phyloP scores from a whole-genome alignment of 768 basidiomycete genomes.

The Suillus subalutaceus region DNA sequence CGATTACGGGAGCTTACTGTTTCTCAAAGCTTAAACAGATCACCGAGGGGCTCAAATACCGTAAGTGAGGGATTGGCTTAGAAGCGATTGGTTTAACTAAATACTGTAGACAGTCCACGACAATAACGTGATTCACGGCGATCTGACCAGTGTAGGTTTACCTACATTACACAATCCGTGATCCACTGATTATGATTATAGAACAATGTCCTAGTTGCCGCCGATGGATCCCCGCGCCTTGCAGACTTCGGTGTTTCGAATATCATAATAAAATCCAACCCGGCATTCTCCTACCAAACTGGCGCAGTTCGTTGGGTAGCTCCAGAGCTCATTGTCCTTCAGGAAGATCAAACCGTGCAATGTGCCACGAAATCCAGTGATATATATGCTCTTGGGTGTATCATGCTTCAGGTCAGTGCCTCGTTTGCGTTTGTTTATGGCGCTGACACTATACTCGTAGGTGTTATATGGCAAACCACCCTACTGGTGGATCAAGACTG shows the following conservation, averaged over 20 bases:
- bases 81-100: background rate
- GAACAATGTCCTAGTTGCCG: constrained; percentile 36
- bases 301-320: constrained; percentile 47
- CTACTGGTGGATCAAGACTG: constrained; percentile 26
- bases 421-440: constrained; percentile 24
- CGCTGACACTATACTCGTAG: constrained; percentile 11
- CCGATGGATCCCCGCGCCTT: constrained; percentile 40
- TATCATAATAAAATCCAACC: constrained; percentile 27
- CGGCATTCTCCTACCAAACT: constrained; percentile 28
- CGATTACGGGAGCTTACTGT: background rate
- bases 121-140: constrained; percentile 8
- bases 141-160: constrained; percentile 12
- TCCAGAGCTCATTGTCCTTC: constrained; percentile 34
- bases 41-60: constrained; percentile 24
- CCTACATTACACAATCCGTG: too few species aligned
- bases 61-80: constrained; percentile 12
- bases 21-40: constrained; percentile 26
- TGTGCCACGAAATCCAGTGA: constrained; percentile 33
- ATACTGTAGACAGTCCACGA: constrained; percentile 8
- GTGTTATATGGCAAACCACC: constrained; percentile 27
- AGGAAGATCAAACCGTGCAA: background rate
- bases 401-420: constrained; percentile 27
- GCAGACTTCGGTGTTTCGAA: constrained; percentile 49
- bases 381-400: constrained; percentile 49
- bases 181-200: background rate